phyloP scores from a whole-genome alignment of 306 rosid species.

The Acacia acuminata region DNA sequence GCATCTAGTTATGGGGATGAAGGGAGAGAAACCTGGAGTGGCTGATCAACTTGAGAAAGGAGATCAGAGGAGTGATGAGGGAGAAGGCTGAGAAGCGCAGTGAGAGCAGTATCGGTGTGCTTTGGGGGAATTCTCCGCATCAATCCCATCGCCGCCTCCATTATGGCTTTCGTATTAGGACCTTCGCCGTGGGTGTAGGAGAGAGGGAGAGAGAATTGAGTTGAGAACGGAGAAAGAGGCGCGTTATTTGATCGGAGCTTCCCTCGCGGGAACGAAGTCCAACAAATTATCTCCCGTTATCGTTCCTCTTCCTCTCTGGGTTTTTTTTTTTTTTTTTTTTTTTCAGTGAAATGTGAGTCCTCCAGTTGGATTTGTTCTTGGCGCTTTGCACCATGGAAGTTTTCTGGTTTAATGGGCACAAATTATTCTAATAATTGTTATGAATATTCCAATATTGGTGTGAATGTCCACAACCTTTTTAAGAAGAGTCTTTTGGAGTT shows the following conservation, averaged over 20 bases:
- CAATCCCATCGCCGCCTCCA: conserved; percentile 99
- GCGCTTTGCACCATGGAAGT: too few relatives aligned
- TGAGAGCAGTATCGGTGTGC: conserved; percentile 87
- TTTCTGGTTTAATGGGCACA: too few relatives aligned
- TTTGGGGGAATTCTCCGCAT: conserved; percentile 91
- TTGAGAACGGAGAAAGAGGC: not conserved
- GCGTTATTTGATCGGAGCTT: not conserved
- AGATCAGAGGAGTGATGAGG: conserved; percentile 95
- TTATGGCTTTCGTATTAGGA: conserved; percentile 8
- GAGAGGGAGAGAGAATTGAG: not conserved
- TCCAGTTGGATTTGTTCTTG: too few relatives aligned
- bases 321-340: too few relatives aligned
- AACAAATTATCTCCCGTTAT: not conserved
- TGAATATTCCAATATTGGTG: too few relatives aligned
- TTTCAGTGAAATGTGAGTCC: too few relatives aligned
- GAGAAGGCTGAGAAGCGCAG: conserved; percentile 88
- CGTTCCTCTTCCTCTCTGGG: too few relatives aligned
- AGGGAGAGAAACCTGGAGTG: conserved; percentile 73
- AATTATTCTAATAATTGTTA: too few relatives aligned
- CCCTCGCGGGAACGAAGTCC: not conserved
- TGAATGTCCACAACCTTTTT: too few relatives aligned
- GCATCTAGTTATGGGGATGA: not conserved
- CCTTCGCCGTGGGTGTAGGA: not conserved
- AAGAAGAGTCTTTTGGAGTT: too few relatives aligned
- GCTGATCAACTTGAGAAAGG: conserved; percentile 96